Conservation (phyloP, 176 grass and related monocot species). For the Elaeis guineensis region DNA sequence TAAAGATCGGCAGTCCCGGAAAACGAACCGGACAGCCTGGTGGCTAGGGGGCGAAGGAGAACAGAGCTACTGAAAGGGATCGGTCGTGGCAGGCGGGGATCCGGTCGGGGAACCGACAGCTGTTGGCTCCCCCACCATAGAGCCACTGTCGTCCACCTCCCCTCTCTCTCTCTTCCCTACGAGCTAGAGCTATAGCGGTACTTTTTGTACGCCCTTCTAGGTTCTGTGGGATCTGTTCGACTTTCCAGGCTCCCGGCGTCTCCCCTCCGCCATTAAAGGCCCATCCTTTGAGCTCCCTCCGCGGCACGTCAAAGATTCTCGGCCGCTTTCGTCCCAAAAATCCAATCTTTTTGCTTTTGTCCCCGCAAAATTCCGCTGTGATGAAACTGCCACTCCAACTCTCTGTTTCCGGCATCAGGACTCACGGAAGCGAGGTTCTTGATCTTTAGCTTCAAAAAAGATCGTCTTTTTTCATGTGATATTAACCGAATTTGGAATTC, state of each 20-base stretch:
- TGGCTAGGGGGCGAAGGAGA: too few relatives aligned
- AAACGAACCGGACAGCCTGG: constrained; percentile 13
- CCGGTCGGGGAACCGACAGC: constrained; percentile 2
- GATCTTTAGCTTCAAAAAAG: too few relatives aligned
- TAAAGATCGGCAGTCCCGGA: background rate
- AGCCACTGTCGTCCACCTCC: background rate
- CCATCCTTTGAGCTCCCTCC: constrained; percentile 1
- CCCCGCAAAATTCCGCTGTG: background rate
- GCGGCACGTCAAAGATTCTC: constrained; percentile 5
- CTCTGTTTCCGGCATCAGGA: background rate
- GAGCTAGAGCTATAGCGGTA: background rate
- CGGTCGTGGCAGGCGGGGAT: background rate
- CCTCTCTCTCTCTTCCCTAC: background rate
- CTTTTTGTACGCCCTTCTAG: background rate
- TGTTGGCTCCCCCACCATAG: background rate
- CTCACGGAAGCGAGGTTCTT: background rate
- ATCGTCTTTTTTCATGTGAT: too few relatives aligned
- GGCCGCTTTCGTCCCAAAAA: background rate
- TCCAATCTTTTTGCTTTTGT: background rate
- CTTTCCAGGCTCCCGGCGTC: constrained; percentile 7
- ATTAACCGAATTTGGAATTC: too few relatives aligned
- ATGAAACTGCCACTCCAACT: background rate
- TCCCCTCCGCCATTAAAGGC: constrained; percentile 5
- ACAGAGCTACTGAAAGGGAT: too few relatives aligned
- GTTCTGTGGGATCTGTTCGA: background rate